Percentiles rank a stretch among this genome's conserved stretches.
Conservation (phyloP, 768 basidiomycete species). For the Trametes cubensis region DNA sequence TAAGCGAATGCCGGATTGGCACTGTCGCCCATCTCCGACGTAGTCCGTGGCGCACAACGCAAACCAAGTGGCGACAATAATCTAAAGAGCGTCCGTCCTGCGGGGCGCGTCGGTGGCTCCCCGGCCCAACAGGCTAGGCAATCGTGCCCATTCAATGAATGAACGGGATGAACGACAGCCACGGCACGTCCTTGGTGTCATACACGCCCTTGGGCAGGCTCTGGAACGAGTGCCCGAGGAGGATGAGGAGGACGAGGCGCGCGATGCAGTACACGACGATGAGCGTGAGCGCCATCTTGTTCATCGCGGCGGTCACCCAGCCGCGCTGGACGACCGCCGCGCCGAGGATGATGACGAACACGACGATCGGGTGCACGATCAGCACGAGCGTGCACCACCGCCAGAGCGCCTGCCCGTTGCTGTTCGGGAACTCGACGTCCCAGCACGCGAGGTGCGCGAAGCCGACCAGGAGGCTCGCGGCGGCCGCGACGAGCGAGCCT, state of each 20-base stretch:
- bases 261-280: constrained; percentile 23
- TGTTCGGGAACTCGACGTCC: constrained; percentile 25
- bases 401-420: constrained; percentile 23
- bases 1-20: no score
- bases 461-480: constrained; percentile 16
- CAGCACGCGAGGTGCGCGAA: constrained; percentile 24
- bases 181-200: constrained; percentile 5
- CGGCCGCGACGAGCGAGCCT: constrained; percentile 20
- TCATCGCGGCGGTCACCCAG: constrained; percentile 24
- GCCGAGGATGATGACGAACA: constrained; percentile 21
- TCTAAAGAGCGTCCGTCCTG: no score
- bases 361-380: constrained; percentile 16
- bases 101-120: not conserved
- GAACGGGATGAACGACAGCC: constrained; percentile 23
- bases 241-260: constrained; percentile 18
- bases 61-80: no score
- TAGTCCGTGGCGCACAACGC: no score
- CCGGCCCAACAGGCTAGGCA: not conserved
- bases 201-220: constrained; percentile 19
- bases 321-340: constrained; percentile 17
- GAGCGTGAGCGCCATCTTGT: constrained; percentile 18
- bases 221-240: constrained; percentile 23
- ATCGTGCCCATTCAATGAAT: constrained; percentile 15
- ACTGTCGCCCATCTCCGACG: no score
- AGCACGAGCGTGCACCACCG: constrained; percentile 16